Evolutionary conservation across 2,329 filamentous ascomycete genomes (phyloP), one percentile per base, ranked within the genome.

Genomic region (Knoxdaviesia proteae): DNA sequence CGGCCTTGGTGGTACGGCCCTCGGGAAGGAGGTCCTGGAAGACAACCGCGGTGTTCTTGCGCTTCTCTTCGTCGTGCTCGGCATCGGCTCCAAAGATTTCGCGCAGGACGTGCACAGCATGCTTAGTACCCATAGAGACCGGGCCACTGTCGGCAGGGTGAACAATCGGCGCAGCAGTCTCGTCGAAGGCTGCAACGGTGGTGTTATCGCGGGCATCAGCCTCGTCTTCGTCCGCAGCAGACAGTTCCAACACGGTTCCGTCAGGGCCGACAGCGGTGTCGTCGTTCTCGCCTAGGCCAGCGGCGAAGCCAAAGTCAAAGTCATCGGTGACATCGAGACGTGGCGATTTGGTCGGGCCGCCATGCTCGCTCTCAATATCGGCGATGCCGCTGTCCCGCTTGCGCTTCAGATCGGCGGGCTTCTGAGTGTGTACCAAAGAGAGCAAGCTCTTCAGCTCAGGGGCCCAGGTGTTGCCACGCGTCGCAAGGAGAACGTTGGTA

Each of bases 1-100:
- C 90, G 6, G 81, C 80, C 58, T 84, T 83, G 49, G 72, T 84
- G 1, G 88, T 88, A 47, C 71, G 73, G 49, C 69, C 63, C 60
- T 93, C 84, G 0, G 90, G 90, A 34, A 94, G 70, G 40, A 98
- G 69, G 45, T 93, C 81, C 53, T 94, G 88, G 67, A 98, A 94
- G 3, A 92, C 68, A 3, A 93, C 84, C 8, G 74, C 74, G 30
- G 69, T 71, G 57, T 80, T 80, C 58, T 79, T 80, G 52, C 86
- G 76, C 60, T 81, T 78, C 44, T 77, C 74, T 3, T 78, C 70
- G 48, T 76, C 74, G 20, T 71, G 67, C 39, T 77, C 80, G 5
- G 75, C 77, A 33, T 83, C 75, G 11, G 73, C 58, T 30, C 87
- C 84, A 49, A 98, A 93, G 31, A 82, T 71, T 45, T 94, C 86